Conservation (phyloP, 2,329 filamentous ascomycete species). For the Aotearoamyces nothofagi region DNA sequence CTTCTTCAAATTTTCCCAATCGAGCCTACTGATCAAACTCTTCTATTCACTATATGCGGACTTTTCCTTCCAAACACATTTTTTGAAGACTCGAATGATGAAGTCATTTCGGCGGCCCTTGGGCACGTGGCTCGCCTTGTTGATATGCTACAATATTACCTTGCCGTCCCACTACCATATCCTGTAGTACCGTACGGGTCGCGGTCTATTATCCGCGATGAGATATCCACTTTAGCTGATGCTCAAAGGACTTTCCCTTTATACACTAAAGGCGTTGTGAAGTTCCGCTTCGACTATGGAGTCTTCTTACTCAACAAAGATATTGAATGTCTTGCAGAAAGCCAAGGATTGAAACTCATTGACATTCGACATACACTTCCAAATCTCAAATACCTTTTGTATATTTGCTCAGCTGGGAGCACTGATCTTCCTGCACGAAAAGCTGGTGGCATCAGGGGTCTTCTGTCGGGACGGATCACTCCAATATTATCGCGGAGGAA, state of each 20-base stretch:
- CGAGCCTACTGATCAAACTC: constrained; percentile 43
- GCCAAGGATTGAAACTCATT: constrained; percentile 62
- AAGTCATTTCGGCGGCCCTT: constrained; percentile 64
- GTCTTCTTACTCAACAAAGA: constrained; percentile 96
- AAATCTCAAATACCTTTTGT: constrained; percentile 85
- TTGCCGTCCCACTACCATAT: constrained; percentile 67
- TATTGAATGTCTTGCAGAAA: constrained; percentile 54
- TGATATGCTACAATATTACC: constrained; percentile 65
- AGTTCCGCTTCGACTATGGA: constrained; percentile 89
- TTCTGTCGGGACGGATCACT: constrained; percentile 29
- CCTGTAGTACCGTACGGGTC: constrained; percentile 60
- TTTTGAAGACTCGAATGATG: constrained; percentile 55
- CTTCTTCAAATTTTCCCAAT: constrained; percentile 70
- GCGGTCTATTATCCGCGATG: constrained; percentile 59
- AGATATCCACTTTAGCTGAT: constrained; percentile 40
- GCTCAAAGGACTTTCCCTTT: constrained; percentile 61
- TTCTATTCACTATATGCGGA: constrained; percentile 73
- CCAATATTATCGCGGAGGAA: constrained; percentile 12
- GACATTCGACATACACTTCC: constrained; percentile 87
- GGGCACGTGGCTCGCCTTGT: constrained; percentile 67
- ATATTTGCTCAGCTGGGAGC: constrained; percentile 70
- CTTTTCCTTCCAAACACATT: constrained; percentile 67
- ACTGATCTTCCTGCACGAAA: constrained; percentile 47
- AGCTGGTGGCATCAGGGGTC: constrained; percentile 41
- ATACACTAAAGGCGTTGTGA: constrained; percentile 53